Evolutionary conservation across 73 alveolate species (phyloP).

Genomic region (Uronychia binucleata): DNA sequence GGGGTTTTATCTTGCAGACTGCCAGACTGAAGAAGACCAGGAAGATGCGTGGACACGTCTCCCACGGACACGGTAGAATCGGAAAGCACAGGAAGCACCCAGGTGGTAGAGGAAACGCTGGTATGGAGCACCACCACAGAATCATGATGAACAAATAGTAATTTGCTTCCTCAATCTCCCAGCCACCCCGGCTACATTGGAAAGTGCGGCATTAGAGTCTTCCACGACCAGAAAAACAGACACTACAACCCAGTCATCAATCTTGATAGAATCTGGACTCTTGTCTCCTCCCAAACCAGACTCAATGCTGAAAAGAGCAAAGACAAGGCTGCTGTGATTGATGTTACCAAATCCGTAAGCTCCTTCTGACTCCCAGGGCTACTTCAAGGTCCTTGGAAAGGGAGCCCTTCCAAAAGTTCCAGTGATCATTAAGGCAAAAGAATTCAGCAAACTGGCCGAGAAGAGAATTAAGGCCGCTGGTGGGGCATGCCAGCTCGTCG

Average conservation of each 20-base stretch:
- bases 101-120: constrained; percentile 99
- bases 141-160: constrained; percentile 84
- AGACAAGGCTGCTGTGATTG: constrained; percentile 92
- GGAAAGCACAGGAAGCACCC: constrained; percentile 99
- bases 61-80: constrained; percentile 96
- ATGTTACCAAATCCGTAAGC: constrained; percentile 96
- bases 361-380: no score
- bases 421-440: constrained; percentile 93
- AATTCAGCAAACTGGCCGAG: constrained; percentile 96
- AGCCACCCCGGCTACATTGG: constrained; percentile 99
- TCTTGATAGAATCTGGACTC: constrained; percentile 91
- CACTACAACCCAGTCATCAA: constrained; percentile 90
- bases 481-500: constrained; percentile 97
- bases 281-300: constrained; percentile 95
- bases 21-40: constrained; percentile 89
- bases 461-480: constrained; percentile 98
- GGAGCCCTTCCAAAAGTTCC: constrained; percentile 95
- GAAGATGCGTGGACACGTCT: constrained; percentile 97
- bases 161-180: background rate
- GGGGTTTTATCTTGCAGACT: constrained; percentile 59
- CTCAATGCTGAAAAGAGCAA: constrained; percentile 81
- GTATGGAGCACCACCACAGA: constrained; percentile 98
- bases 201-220: constrained; percentile 98
- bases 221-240: constrained; percentile 96
- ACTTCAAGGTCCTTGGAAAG: constrained; percentile 97